These are phyloP conservation scores for Annulohypoxylon stygium DNA, from an alignment of 495 filamentous ascomycete genomes.

Conservation along the genomic window DNA sequence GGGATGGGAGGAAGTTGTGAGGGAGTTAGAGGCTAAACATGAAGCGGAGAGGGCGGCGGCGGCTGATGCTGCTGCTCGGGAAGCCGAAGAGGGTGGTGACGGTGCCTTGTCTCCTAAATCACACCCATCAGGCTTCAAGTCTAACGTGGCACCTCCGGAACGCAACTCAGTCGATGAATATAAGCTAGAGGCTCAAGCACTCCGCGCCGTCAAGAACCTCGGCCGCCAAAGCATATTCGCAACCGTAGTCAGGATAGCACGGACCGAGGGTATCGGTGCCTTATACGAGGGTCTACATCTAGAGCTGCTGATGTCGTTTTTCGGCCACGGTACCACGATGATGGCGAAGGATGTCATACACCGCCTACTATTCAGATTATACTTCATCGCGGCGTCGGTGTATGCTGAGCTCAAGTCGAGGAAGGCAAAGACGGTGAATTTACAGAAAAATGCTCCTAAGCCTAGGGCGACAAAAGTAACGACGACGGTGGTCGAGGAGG, in stretches of 20 bases:
- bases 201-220: conserved; percentile 39
- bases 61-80: conserved; percentile 27
- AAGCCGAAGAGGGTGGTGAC: conserved; percentile 6
- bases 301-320: conserved; percentile 86
- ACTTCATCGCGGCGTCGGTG: conserved; percentile 63
- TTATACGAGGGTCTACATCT: conserved; percentile 83
- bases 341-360: conserved; percentile 87
- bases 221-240: conserved; percentile 69
- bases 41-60: conserved; percentile 20
- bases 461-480: neutral
- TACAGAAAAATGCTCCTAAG: neutral
- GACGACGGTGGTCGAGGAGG: conserved; percentile 1
- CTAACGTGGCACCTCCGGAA: conserved; percentile 30
- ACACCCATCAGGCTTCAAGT: neutral
- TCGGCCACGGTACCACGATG: conserved; percentile 92
- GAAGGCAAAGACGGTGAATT: conserved; percentile 5
- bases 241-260: conserved; percentile 72
- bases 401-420: conserved; percentile 46
- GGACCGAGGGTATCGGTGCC: conserved; percentile 73
- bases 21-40: conserved; percentile 14
- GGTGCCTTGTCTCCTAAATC: conserved; percentile 7
- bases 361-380: conserved; percentile 75
- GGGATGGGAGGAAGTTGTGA: neutral
- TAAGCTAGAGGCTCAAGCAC: conserved; percentile 15
- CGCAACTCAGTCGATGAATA: conserved; percentile 32